Evolutionary conservation across 2,329 filamentous ascomycete genomes (phyloP).

Genomic region (Ophidiomyces ophidiicola): DNA sequence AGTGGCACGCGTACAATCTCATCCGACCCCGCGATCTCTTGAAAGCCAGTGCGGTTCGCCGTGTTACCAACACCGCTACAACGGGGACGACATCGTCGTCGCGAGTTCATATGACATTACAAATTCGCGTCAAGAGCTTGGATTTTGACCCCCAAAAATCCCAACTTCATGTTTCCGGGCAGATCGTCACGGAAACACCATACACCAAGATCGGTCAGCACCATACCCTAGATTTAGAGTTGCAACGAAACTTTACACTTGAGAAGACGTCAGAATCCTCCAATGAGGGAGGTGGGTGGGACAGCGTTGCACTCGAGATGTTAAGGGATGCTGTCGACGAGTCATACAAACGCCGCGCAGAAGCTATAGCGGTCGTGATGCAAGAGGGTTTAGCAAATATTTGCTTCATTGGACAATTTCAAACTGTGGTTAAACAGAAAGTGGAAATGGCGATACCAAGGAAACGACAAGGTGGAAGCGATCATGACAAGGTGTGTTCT

Average conservation of each 20-base stretch:
- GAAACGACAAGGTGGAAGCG: constrained; percentile 36
- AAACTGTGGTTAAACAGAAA: constrained; percentile 39
- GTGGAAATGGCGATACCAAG: constrained; percentile 38
- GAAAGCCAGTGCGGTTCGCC: constrained; percentile 53
- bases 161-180: constrained; percentile 56
- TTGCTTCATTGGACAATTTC: constrained; percentile 40
- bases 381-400: constrained; percentile 53
- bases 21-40: constrained; percentile 54
- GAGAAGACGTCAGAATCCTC: constrained; percentile 56
- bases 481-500: constrained; percentile 37
- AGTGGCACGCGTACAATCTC: constrained; percentile 67
- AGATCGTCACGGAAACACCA: constrained; percentile 54
- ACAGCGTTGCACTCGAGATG: constrained; percentile 69
- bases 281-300: constrained; percentile 54
- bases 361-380: constrained; percentile 85
- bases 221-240: constrained; percentile 70
- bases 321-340: constrained; percentile 68
- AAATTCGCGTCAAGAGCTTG: constrained; percentile 52
- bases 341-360: constrained; percentile 55
- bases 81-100: constrained; percentile 50
- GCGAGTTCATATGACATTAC: constrained; percentile 52
- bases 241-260: constrained; percentile 75
- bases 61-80: constrained; percentile 46
- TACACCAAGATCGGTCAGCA: constrained; percentile 54
- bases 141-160: constrained; percentile 59